Conservation (phyloP, 2,329 filamentous ascomycete species). For the Arachnopeziza araneosa region DNA sequence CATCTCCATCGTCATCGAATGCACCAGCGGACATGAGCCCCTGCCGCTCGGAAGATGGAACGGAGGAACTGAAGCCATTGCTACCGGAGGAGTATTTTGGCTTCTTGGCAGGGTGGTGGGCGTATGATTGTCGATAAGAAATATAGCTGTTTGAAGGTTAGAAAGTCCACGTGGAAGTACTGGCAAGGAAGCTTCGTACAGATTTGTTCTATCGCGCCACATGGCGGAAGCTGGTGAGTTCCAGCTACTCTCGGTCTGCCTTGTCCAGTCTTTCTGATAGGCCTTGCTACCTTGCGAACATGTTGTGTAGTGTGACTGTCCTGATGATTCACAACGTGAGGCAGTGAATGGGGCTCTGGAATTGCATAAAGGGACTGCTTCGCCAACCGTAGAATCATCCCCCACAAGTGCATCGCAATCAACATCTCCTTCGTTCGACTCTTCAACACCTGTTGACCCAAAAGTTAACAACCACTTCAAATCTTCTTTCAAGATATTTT, state of each 20-base stretch:
- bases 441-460: constrained; percentile 2
- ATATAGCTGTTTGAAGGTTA: constrained; percentile 65
- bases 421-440: background rate
- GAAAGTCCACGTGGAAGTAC: constrained; percentile 19
- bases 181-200: constrained; percentile 53
- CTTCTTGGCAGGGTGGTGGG: constrained; percentile 88
- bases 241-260: background rate
- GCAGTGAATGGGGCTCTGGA: background rate
- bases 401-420: constrained; percentile 4
- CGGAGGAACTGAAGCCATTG: constrained; percentile 56
- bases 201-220: constrained; percentile 99
- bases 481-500: background rate
- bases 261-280: background rate
- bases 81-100: constrained; percentile 52
- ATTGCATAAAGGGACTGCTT: background rate
- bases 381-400: background rate
- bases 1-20: constrained; percentile 82
- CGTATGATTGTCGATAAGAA: constrained; percentile 97
- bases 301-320: background rate
- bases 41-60: constrained; percentile 58
- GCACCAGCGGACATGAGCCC: constrained; percentile 78
- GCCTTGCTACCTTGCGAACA: background rate
- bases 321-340: background rate
- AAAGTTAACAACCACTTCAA: background rate
- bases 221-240: constrained; percentile 52